These are phyloP conservation scores for Phytophthora quininea DNA, from an alignment of 352 stramenopile genomes.

Conservation along the genomic window DNA sequence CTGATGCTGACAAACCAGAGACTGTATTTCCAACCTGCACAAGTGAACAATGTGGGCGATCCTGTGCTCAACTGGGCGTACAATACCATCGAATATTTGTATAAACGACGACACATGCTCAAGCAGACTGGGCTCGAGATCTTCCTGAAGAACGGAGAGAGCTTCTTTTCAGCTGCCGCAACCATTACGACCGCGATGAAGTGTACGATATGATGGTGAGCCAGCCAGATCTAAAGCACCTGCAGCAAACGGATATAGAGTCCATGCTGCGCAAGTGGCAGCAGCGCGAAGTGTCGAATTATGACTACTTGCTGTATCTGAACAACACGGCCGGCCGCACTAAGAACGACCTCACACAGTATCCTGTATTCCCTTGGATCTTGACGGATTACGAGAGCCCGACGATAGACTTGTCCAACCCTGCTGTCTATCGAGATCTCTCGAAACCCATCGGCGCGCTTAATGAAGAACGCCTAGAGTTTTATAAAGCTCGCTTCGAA, in stretches of 20 bases:
- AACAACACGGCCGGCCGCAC: constrained; percentile 89
- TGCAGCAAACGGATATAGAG: constrained; percentile 69
- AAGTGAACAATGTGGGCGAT: constrained; percentile 93
- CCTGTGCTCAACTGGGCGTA: constrained; percentile 87
- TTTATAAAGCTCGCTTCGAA: constrained; percentile 90
- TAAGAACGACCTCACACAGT: constrained; percentile 93
- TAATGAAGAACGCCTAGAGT: constrained; percentile 86
- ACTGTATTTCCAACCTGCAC: constrained; percentile 91
- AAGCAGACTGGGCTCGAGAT: constrained; percentile 90
- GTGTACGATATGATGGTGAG: constrained; percentile 88
- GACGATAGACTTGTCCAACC: constrained; percentile 86
- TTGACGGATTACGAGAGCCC: constrained; percentile 88
- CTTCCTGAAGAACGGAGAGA: constrained; percentile 71
- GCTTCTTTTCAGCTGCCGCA: constrained; percentile 87
- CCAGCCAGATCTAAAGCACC: constrained; percentile 65
- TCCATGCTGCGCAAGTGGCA: constrained; percentile 89
- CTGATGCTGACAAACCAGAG: constrained; percentile 93
- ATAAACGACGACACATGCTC: constrained; percentile 91
- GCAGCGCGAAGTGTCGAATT: constrained; percentile 93
- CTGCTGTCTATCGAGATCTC: constrained; percentile 92
- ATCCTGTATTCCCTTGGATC: constrained; percentile 98
- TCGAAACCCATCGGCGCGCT: constrained; percentile 95
- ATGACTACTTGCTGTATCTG: constrained; percentile 89
- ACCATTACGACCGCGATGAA: constrained; percentile 72
- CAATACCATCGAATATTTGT: constrained; percentile 76